Percentiles rank a stretch among this genome's conserved stretches.
Conservation (phyloP, 495 filamentous ascomycete genomes). For the Lophiostoma macrostomum region DNA sequence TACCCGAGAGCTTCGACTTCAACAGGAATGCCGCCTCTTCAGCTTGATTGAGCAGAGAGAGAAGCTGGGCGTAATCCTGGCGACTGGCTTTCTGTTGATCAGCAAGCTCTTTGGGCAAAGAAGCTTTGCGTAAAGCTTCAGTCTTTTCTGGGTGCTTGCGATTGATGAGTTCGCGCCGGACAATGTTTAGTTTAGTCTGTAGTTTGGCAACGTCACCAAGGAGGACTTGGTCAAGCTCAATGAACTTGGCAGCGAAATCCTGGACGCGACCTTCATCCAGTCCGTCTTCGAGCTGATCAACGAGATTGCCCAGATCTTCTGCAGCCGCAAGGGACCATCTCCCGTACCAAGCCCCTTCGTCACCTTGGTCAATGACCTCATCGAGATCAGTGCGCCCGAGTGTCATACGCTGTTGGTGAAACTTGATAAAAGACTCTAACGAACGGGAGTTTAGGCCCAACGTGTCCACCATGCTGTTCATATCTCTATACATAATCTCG, state of each 20-base stretch:
- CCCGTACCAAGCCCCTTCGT: constrained; percentile 49
- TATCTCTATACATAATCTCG: constrained; percentile 83
- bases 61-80: constrained; percentile 62
- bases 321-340: constrained; percentile 72
- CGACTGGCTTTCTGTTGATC: constrained; percentile 80
- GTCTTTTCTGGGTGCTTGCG: constrained; percentile 60
- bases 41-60: constrained; percentile 69
- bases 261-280: constrained; percentile 64
- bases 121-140: constrained; percentile 58
- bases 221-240: constrained; percentile 57
- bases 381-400: constrained; percentile 60
- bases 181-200: constrained; percentile 65
- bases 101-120: constrained; percentile 78
- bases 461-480: constrained; percentile 95
- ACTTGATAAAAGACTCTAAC: constrained; percentile 66
- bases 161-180: constrained; percentile 66
- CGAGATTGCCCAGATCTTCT: constrained; percentile 55
- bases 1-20: constrained; percentile 70
- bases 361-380: constrained; percentile 42
- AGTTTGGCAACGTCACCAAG: constrained; percentile 65
- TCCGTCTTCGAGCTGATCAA: constrained; percentile 55
- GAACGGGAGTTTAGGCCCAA: constrained; percentile 81
- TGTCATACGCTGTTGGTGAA: constrained; percentile 53
- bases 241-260: constrained; percentile 61
- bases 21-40: constrained; percentile 80